Percentiles rank a stretch among this genome's conserved stretches.
Conservation (phyloP, 2,329 filamentous ascomycete genomes). For the Colletotrichum salicis region DNA sequence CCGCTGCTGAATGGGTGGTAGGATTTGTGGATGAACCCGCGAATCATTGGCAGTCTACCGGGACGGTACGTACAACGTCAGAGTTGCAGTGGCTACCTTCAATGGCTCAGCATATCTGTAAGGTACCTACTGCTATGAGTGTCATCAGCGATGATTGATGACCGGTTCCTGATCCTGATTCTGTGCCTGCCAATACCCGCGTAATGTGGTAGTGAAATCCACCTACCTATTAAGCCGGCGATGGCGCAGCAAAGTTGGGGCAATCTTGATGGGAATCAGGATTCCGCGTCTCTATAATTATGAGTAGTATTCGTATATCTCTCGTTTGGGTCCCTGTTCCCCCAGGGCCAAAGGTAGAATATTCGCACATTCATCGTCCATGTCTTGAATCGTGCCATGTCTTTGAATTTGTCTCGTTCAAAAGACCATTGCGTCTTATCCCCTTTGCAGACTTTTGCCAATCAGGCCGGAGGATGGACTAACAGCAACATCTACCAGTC, state of each 20-base stretch:
- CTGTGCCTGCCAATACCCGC: conserved; percentile 1
- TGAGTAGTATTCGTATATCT: not conserved
- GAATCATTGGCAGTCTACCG: conserved; percentile 11
- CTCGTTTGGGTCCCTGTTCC: not conserved
- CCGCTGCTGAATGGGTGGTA: conserved; percentile 1
- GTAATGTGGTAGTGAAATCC: conserved; percentile 11
- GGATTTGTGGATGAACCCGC: conserved; percentile 13
- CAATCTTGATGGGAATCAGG: conserved; percentile 5
- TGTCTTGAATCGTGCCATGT: not conserved
- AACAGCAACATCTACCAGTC: not conserved
- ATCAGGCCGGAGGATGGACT: not conserved
- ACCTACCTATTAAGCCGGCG: not conserved
- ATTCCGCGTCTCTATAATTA: not conserved
- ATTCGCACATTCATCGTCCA: not conserved
- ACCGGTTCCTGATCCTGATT: not conserved
- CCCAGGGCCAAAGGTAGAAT: not conserved
- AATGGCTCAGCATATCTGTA: no score
- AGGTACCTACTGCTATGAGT: no score
- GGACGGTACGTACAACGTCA: not conserved
- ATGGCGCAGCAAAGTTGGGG: not conserved
- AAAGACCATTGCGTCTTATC: not conserved
- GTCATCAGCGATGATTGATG: not conserved
- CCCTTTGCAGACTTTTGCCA: not conserved
- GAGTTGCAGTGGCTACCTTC: not conserved
- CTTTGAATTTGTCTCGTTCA: conserved; percentile 4